Base-by-base conservation (phyloP, 1,284 basidiomycete genomes). In the Moesziomyces sp. region DNA sequence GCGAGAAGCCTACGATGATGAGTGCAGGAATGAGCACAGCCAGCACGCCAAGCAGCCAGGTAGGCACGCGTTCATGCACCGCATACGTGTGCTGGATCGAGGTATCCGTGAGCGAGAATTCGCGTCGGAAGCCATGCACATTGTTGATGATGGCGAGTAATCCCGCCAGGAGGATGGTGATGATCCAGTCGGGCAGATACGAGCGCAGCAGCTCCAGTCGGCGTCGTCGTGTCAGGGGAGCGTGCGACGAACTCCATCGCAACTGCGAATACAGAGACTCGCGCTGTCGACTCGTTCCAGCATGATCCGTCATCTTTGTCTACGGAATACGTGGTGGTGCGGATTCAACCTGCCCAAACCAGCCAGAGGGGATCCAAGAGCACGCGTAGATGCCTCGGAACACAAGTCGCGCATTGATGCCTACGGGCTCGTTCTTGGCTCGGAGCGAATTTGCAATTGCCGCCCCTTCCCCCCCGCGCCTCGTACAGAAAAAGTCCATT, bases 61-160 rank as follows among this genome's bases (percentile, higher is more conserved):
- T 90, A 0, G 94, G 92, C 3, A 98, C 90, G 40, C 94, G 90
- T 85, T 98, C 93, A 51, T 92, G 88, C 6, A 89, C 87, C 2
- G 94, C 90, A 85, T 88, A 93, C 3, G 93, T 92, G 73, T 86
- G 87, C 70, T 86, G 85, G 47, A 87, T 85, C 87, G 92, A 90
- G 13, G 90, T 90, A 84, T 81, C 77, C 2, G 62, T 74, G 2
- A 82, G 58, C 9, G 60, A 67, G 59, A 81, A 83, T 43, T 73
- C 88, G 57, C 95, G 87, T 77, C 91, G 89, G 85, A 91, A 96
- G 5, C 95, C 95, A 48, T 90, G 86, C 3, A 93, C 87, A 24
- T 87, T 86, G 79, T 93, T 88, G 54, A 78, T 87, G 79, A 90
- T 89, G 81, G 93, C 91, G 1, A 89, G 76, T 1, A 86, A 88